Conservation (phyloP, 805 yeast genomes). For the Ogataea pini region DNA sequence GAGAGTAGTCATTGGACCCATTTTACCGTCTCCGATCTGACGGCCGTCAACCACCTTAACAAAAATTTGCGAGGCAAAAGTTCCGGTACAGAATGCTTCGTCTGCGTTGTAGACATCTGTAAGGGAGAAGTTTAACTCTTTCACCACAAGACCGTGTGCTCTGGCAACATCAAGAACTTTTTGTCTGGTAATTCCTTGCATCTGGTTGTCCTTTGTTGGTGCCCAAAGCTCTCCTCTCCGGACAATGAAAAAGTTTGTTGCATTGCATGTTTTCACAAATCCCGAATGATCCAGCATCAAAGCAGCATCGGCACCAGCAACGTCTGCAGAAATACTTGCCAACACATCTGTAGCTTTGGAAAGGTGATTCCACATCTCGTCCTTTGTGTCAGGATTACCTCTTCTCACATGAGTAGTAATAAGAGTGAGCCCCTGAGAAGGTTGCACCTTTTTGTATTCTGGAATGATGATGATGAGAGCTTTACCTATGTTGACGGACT, state of each 20-base stretch:
- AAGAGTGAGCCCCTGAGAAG: slow-evolving; percentile 5
- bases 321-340: slow-evolving; percentile 14
- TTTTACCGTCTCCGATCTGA: slow-evolving; percentile 8
- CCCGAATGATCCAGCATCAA: slow-evolving; percentile 16
- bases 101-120: slow-evolving; percentile 18
- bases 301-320: slow-evolving; percentile 17
- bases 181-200: slow-evolving; percentile 16
- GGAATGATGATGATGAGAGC: slow-evolving; percentile 18
- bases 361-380: slow-evolving; percentile 19
- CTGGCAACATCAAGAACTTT: slow-evolving; percentile 13
- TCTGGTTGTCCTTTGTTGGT: slow-evolving; percentile 13
- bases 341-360: slow-evolving; percentile 16
- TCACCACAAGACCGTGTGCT: slow-evolving; percentile 8
- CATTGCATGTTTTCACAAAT: slow-evolving; percentile 16
- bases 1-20: slow-evolving; percentile 6
- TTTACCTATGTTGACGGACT: slow-evolving; percentile 10
- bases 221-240: slow-evolving; percentile 16
- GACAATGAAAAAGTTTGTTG: slow-evolving; percentile 16
- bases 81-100: slow-evolving; percentile 15
- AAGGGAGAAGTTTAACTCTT: slow-evolving; percentile 11
- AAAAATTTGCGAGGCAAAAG: slow-evolving; percentile 11
- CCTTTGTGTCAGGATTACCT: slow-evolving; percentile 13
- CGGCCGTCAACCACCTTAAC: slow-evolving; percentile 13
- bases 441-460: slow-evolving; percentile 13
- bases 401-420: slow-evolving; percentile 12